These are phyloP conservation scores for Yamadazyma conglobata DNA, from an alignment of 1,139 yeast genomes.

Conservation along the genomic window DNA sequence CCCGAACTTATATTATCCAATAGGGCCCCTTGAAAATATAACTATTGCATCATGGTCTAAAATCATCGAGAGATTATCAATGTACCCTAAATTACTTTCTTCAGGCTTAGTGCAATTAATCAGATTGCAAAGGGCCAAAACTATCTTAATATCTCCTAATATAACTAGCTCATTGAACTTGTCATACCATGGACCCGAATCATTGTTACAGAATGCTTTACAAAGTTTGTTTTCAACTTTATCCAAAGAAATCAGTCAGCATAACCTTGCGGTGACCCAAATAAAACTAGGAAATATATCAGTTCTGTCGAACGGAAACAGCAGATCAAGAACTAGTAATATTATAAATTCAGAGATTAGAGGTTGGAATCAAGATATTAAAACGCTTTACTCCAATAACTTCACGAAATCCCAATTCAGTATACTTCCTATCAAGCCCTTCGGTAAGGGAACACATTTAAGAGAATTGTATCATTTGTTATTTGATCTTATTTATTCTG, in stretches of 20 bases:
- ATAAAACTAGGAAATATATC: conserved; percentile 47
- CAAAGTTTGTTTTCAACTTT: conserved; percentile 36
- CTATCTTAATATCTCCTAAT: conserved; percentile 43
- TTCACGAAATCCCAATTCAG: conserved; percentile 34
- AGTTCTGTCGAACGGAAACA: conserved; percentile 29
- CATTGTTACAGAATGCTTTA: conserved; percentile 35
- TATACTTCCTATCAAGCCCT: conserved; percentile 32
- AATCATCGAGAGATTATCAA: conserved; percentile 39
- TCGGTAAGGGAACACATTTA: conserved; percentile 39
- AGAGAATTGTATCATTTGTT: conserved; percentile 50
- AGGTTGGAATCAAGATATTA: conserved; percentile 41
- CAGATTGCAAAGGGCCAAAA: conserved; percentile 43
- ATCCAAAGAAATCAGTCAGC: conserved; percentile 39
- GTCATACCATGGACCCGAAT: conserved; percentile 52
- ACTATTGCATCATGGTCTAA: conserved; percentile 52
- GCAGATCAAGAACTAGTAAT: conserved; percentile 25
- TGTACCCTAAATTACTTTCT: conserved; percentile 51
- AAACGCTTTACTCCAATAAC: conserved; percentile 30
- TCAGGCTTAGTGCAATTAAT: conserved; percentile 58
- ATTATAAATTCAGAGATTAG: conserved; percentile 32
- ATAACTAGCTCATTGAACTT: conserved; percentile 40
- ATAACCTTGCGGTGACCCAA: conserved; percentile 43
- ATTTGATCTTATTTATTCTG: conserved; percentile 49
- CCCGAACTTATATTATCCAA: conserved; percentile 63
- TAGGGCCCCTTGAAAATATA: conserved; percentile 67